A percentile compares a stretch with the other conserved stretches of the same genome.
phyloP scores from a whole-genome alignment of 495 filamentous ascomycete genomes.

The Penicillium samsonianum region DNA sequence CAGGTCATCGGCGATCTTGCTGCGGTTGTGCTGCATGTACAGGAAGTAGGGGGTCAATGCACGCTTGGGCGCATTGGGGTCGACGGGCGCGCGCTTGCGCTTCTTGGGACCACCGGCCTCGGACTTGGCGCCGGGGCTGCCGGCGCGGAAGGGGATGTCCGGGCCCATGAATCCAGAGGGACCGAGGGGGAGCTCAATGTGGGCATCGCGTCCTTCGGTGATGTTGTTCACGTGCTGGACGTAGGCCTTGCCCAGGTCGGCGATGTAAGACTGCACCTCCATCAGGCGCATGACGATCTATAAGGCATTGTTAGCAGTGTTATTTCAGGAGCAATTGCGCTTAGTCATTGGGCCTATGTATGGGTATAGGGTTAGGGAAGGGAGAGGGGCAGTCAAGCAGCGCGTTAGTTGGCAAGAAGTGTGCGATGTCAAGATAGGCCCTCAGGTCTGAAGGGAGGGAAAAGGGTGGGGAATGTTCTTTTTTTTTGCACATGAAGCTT shows the following conservation, averaged over 20 bases:
- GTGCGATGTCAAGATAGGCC: not conserved
- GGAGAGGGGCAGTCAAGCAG: not conserved
- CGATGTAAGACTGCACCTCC: slow-evolving; percentile 71
- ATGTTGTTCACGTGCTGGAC: slow-evolving; percentile 79
- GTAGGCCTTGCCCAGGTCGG: slow-evolving; percentile 74
- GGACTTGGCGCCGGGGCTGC: slow-evolving; percentile 41
- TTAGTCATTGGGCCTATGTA: not conserved
- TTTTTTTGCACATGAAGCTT: slow-evolving; percentile 4
- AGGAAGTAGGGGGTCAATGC: slow-evolving; percentile 93
- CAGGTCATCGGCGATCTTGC: slow-evolving; percentile 73
- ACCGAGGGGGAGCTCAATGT: slow-evolving; percentile 53
- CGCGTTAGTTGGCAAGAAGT: not conserved
- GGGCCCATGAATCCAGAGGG: slow-evolving; percentile 49
- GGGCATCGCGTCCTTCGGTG: slow-evolving; percentile 60
- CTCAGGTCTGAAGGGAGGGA: not conserved
- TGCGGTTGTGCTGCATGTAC: slow-evolving; percentile 81
- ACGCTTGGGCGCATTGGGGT: slow-evolving; percentile 93
- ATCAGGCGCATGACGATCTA: slow-evolving; percentile 74
- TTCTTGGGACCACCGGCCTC: slow-evolving; percentile 72
- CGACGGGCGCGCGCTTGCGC: slow-evolving; percentile 77
- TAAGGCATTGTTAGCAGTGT: slow-evolving; percentile 21
- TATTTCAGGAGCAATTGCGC: not conserved
- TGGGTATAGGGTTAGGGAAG: not conserved
- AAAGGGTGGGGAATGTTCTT: not conserved
- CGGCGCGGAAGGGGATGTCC: slow-evolving; percentile 42